Evolutionary conservation across 2,329 filamentous ascomycete genomes (phyloP), one percentile per base, ranked within the genome.

Genomic region (Trichoderma sp.): DNA sequence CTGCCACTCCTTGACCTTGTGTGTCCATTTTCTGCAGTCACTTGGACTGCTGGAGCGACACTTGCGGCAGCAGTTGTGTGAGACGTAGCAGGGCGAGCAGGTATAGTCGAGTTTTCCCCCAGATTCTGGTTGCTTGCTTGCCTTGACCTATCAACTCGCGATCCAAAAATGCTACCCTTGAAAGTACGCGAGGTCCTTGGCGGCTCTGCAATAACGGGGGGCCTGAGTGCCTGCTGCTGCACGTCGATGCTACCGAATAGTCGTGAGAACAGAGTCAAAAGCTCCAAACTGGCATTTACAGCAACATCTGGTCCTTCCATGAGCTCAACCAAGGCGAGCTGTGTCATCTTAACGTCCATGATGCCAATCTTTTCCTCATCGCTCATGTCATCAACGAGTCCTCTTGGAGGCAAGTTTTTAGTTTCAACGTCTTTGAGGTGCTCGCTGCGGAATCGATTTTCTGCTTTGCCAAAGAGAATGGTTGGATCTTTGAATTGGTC

Each of bases 281-380:
- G 84, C 79, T 97, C 94, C 72, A 93, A 89, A 76, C 92, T 94
- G 70, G 92, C 90, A 76, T 97, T 97, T 62, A 98, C 92, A 21
- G 96, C 95, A 68, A 91, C 88, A 69, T 93, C 90, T 0, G 94
- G 89, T 0, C 94, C 94, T 77, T 97, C 94, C 4, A 93, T 82
- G 19, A 96, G 82, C 79, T 98, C 95, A 4, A 96, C 80, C 24
- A 99, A 86, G 4, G 92, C 87, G 70, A 99, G 84, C 76, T 98
- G 94, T 13, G 95, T 97, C 88, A 98, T 97, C 79, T 97, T 97
- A 71, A 97, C 89, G 79, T 98, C 92, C n/a, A 99, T 81, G 53
- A 99, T 90, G 60, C 88, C 88, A 78, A 94, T 92, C 76, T 94
- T 96, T 77, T 98, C 94, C 31, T 89, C 88, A 69, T 90, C 88